phyloP scores from a whole-genome alignment of 495 filamentous ascomycete genomes.

The Elasticomyces elasticus region DNA sequence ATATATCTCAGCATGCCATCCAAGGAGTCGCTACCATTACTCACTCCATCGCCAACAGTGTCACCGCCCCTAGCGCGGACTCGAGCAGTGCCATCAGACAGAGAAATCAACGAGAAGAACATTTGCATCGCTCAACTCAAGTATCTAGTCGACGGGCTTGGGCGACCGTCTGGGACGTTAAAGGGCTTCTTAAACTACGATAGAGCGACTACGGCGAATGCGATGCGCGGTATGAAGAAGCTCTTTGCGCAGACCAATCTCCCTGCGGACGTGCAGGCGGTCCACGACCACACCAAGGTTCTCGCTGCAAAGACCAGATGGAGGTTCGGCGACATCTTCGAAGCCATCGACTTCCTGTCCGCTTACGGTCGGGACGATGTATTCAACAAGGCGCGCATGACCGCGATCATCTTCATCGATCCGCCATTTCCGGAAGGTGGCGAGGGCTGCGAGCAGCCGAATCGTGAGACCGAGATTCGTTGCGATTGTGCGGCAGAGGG shows the following conservation, averaged over 20 bases:
- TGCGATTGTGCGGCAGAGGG: neutral
- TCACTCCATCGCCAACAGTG: neutral
- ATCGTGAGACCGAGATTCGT: neutral
- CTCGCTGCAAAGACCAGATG: neutral
- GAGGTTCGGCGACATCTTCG: neutral
- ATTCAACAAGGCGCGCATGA: neutral
- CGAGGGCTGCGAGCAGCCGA: neutral
- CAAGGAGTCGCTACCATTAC: too few species aligned
- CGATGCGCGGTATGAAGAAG: neutral
- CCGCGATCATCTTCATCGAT: neutral
- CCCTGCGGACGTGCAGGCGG: neutral
- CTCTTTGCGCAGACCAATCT: neutral
- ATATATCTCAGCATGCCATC: too few species aligned
- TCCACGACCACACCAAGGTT: too few species aligned
- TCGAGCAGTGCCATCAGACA: neutral
- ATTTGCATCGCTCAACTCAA: neutral
- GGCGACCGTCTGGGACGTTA: neutral
- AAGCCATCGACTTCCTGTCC: neutral
- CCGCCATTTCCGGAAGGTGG: neutral
- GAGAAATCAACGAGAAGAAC: neutral
- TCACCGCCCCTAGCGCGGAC: neutral
- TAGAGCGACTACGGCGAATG: neutral
- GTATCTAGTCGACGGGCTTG: neutral
- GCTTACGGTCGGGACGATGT: neutral
- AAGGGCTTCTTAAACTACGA: neutral